These are phyloP conservation scores for Venturia oleaginea DNA, from an alignment of 2,329 filamentous ascomycete genomes.

Conservation along the genomic window DNA sequence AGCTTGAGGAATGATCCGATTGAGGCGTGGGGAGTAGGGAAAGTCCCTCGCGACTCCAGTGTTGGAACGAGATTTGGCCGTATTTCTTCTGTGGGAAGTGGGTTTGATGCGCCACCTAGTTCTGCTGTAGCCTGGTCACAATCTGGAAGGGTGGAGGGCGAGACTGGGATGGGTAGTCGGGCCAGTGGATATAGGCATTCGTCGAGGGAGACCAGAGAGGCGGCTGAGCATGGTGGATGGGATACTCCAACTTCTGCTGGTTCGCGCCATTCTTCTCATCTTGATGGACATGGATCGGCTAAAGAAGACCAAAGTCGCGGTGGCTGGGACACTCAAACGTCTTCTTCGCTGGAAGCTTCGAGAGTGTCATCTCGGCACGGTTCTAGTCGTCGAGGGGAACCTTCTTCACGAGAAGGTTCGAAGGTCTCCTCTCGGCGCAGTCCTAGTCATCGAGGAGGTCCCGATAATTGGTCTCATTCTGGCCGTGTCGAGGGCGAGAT, in stretches of 20 bases:
- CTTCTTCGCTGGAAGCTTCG: neutral
- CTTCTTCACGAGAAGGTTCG: neutral
- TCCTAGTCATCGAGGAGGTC: neutral
- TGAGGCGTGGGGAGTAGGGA: neutral
- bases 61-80: constrained; percentile 7
- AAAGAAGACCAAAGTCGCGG: neutral
- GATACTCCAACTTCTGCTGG: neutral
- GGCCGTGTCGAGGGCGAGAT: neutral
- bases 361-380: neutral
- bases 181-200: neutral
- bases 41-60: neutral
- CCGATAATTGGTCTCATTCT: neutral
- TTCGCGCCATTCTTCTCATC: neutral
- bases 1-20: neutral
- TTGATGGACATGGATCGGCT: neutral
- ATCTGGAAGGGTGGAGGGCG: constrained; percentile 1
- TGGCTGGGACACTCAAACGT: neutral
- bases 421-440: neutral
- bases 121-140: neutral
- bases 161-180: neutral
- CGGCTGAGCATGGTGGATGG: neutral
- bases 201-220: neutral
- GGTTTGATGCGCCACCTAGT: neutral
- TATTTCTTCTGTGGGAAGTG: neutral
- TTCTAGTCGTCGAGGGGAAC: neutral